Conservation (phyloP, 2,329 filamentous ascomycete genomes). For the Lasiodiplodia sp. region DNA sequence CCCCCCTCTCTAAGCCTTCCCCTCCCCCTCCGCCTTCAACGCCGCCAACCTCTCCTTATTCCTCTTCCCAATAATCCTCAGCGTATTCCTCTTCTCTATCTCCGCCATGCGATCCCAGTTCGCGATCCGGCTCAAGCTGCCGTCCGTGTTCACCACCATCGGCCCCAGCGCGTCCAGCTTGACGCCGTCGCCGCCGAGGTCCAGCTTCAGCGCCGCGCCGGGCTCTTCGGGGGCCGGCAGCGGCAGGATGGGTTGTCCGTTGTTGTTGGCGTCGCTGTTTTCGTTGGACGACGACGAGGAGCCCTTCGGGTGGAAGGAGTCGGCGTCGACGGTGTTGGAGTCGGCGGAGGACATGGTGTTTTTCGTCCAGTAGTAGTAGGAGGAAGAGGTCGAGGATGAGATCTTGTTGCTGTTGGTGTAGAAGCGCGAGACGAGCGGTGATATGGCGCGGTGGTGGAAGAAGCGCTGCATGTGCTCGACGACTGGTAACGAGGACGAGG, state of each 20-base stretch:
- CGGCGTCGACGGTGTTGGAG: constrained; percentile 12
- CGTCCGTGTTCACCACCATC: constrained; percentile 76
- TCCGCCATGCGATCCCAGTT: constrained; percentile 79
- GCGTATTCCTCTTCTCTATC: constrained; percentile 70
- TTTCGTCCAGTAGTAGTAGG: background rate
- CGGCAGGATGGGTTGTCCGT: constrained; percentile 20
- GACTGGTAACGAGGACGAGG: background rate
- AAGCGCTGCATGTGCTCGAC: constrained; percentile 17
- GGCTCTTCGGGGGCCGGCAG: constrained; percentile 32
- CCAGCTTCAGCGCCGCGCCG: constrained; percentile 43
- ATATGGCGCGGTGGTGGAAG: background rate
- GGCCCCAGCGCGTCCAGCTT: constrained; percentile 74
- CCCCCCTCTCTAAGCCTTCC: no score
- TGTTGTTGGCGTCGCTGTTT: background rate
- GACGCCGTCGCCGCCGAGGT: constrained; percentile 51
- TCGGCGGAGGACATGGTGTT: no score
- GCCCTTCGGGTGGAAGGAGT: constrained; percentile 14
- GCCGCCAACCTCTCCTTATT: constrained; percentile 69
- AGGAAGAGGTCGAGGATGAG: background rate
- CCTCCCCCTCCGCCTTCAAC: constrained; percentile 51
- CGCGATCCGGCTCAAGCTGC: constrained; percentile 72
- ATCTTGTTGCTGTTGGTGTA: background rate
- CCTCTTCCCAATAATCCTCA: constrained; percentile 71
- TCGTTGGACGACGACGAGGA: background rate
- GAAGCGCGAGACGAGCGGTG: constrained; percentile 3